Evolutionary conservation across 139 green algal genomes (phyloP).

Genomic region (Trebouxia sp.): DNA sequence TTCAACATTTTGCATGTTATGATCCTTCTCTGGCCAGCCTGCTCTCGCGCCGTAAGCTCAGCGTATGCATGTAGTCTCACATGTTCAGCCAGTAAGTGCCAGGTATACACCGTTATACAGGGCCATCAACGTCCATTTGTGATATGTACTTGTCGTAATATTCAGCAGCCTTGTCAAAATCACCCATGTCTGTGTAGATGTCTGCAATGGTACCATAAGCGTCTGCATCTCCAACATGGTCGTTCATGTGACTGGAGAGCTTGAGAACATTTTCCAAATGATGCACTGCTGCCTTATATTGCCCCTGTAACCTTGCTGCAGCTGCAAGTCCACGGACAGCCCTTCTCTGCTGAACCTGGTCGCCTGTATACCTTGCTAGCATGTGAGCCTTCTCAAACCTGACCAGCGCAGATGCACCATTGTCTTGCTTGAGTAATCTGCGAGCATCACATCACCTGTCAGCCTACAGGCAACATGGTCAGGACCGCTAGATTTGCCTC

Average conservation of each 20-base stretch:
- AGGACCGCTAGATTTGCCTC: no score
- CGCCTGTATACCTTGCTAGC: conserved; percentile 71
- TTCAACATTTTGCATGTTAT: no score
- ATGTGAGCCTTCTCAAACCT: conserved; percentile 95
- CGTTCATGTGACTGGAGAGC: conserved; percentile 75
- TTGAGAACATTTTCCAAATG: conserved; percentile 87
- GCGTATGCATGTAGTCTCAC: no score
- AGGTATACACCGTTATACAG: no score
- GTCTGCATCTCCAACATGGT: conserved; percentile 81
- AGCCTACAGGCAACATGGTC: neutral
- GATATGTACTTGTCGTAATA: conserved; percentile 90
- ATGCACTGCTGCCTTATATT: conserved; percentile 79
- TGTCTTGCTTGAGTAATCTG: conserved; percentile 81
- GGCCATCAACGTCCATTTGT: conserved; percentile 67
- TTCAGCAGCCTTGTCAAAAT: conserved; percentile 87
- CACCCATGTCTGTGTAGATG: conserved; percentile 90
- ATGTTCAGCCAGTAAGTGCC: no score
- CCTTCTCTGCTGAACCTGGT: conserved; percentile 82
- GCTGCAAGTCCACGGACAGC: conserved; percentile 87
- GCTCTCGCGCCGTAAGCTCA: no score
- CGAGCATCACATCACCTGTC: neutral
- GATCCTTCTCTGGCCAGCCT: no score
- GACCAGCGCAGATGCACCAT: conserved; percentile 80
- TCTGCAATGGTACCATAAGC: conserved; percentile 93
- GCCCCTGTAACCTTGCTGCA: conserved; percentile 64